phyloP scores from a whole-genome alignment of 1,139 yeast species.

The Candida frijolesensis region DNA sequence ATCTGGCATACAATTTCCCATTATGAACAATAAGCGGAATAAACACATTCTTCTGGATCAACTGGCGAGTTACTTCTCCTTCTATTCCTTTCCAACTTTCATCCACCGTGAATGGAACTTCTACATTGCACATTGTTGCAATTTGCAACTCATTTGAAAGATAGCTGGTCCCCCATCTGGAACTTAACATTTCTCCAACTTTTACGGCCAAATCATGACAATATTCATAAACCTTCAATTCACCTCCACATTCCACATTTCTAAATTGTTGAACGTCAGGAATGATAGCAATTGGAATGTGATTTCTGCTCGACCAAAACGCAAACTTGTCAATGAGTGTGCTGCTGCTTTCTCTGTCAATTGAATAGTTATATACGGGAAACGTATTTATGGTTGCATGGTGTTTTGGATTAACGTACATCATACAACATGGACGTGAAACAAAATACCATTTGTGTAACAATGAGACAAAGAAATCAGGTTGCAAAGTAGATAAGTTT shows the following conservation, averaged over 20 bases:
- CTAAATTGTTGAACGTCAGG: constrained; percentile 53
- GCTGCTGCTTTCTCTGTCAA: constrained; percentile 22
- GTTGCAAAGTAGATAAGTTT: constrained; percentile 44
- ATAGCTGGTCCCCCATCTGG: constrained; percentile 37
- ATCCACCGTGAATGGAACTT: constrained; percentile 32
- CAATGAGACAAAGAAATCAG: constrained; percentile 66
- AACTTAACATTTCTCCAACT: constrained; percentile 39
- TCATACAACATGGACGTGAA: constrained; percentile 60
- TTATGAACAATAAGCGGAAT: constrained; percentile 49
- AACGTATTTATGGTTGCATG: constrained; percentile 56
- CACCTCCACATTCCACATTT: constrained; percentile 62
- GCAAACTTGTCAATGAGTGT: constrained; percentile 40
- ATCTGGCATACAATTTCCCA: constrained; percentile 48
- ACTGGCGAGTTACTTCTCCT: constrained; percentile 7
- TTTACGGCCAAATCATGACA: constrained; percentile 44
- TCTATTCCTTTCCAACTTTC: constrained; percentile 14
- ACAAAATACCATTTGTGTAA: constrained; percentile 70
- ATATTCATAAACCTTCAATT: constrained; percentile 50
- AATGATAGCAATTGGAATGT: constrained; percentile 28
- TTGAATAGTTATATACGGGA: constrained; percentile 49
- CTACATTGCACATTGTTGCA: constrained; percentile 38
- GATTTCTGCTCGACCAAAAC: constrained; percentile 38
- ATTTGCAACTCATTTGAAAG: constrained; percentile 28
- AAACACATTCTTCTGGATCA: constrained; percentile 35
- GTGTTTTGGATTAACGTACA: constrained; percentile 57